Evolutionary conservation across 2,329 filamentous ascomycete species (phyloP).

Genomic region (Aureobasidium sp.): DNA sequence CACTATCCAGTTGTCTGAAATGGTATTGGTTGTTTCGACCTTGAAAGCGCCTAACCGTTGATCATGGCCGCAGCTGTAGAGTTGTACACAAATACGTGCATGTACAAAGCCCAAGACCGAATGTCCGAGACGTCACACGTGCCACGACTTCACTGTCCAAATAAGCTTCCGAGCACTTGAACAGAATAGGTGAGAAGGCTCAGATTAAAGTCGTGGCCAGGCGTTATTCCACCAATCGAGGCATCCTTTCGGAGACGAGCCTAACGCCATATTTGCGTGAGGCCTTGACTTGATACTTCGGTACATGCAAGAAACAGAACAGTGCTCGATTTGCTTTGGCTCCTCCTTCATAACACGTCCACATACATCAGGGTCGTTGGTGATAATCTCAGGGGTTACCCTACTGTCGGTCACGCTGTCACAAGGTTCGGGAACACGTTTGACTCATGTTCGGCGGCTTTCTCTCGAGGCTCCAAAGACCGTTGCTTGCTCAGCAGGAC

Average conservation of each 20-base stretch:
- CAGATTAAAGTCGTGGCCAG: slow-evolving; percentile 4
- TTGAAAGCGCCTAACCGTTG: not conserved
- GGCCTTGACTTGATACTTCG: slow-evolving; percentile 4
- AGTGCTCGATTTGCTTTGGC: slow-evolving; percentile 5
- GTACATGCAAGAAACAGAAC: slow-evolving; percentile 7
- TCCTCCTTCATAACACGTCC: not conserved
- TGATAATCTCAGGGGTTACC: slow-evolving; percentile 3
- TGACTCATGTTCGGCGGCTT: not conserved
- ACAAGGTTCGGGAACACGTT: not conserved
- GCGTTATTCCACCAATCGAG: slow-evolving; percentile 3
- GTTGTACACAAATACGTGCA: slow-evolving; percentile 7
- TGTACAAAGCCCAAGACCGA: not conserved
- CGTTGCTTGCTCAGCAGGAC: not conserved
- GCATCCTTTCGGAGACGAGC: not conserved
- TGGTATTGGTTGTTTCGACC: not conserved
- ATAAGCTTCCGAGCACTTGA: slow-evolving; percentile 10
- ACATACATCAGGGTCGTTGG: slow-evolving; percentile 4
- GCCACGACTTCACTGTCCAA: not conserved
- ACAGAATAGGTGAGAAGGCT: not conserved
- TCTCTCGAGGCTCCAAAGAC: not conserved
- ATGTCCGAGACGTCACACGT: not conserved
- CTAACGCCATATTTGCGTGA: slow-evolving; percentile 1
- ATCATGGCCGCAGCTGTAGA: not conserved
- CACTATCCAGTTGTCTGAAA: not conserved
- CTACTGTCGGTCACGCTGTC: slow-evolving; percentile 2